These are phyloP conservation scores for Cymbopogon citratus DNA, from an alignment of 176 grass and related monocot species.

Conservation along the genomic window DNA sequence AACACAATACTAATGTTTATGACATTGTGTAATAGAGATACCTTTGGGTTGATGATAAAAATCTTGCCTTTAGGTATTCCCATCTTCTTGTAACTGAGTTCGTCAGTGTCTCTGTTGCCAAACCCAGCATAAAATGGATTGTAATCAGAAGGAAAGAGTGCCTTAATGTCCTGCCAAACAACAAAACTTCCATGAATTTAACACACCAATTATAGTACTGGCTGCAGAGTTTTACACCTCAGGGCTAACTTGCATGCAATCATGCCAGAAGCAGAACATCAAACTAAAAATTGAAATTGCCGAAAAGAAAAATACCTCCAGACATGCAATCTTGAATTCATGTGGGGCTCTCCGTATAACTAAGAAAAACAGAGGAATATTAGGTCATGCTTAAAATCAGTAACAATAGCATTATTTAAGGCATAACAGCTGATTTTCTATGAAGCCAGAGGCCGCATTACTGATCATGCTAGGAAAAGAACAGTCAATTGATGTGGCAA, in stretches of 20 bases:
- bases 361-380: constrained; percentile 29
- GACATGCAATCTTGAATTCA: constrained; percentile 99
- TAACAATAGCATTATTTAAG: background rate
- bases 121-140: constrained; percentile 99
- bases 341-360: constrained; percentile 96
- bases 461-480: background rate
- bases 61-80: constrained; percentile 99
- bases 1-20: background rate
- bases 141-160: constrained; percentile 91
- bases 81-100: constrained; percentile 95
- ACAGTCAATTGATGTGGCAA: background rate
- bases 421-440: background rate
- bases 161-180: constrained; percentile 86
- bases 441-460: background rate
- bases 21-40: constrained; percentile 19
- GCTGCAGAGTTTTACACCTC: background rate
- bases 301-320: constrained; percentile 67
- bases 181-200: constrained; percentile 1
- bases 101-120: constrained; percentile 97
- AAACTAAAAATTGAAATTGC: background rate
- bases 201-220: background rate
- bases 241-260: background rate
- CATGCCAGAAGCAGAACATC: background rate
- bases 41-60: constrained; percentile 99
- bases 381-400: constrained; percentile 1